Evolutionary conservation across 2,329 filamentous ascomycete genomes (phyloP), one percentile per base, ranked within the genome.

Genomic region (Metarhizium brunneum): DNA sequence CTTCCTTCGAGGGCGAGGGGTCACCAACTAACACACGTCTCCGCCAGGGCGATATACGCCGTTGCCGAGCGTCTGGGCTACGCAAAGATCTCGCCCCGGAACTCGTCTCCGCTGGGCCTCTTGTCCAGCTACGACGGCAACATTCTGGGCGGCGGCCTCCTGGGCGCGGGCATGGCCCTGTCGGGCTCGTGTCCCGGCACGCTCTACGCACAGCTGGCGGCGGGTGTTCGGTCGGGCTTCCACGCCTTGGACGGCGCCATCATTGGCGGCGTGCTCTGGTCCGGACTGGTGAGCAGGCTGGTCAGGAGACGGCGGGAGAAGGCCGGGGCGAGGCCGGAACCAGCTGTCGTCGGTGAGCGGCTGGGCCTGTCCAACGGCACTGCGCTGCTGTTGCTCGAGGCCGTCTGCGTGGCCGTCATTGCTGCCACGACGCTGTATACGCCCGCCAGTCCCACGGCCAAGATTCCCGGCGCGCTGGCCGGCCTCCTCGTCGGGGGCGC

Each of bases 151-250:
- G 85, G 85, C 4, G 63, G 74, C 16, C 68, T 87, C 2, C 76
- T 86, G 30, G 85, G 85, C 40, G 66, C 77, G n/a, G 85, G 85
- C 55, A 86, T 88, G 84, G 76, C 81, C 6, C 69, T 87, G 16
- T 79, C 83, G 0, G 84, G 83, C 8, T 79, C 84, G 0, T 87
- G 85, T 57, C 83, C 85, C 0, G 85, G 85, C 0, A 86, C 83
- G 0, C 75, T 86, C 6, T 76, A 86, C 51, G 77, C 80, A 0
- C 85, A 88, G 67, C 63, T 82, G 11, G 83, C 77, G 2, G 70
- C 76, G 13, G 78, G 80, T 1, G 70, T 84, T 2, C 68, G 64
- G 2, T 76, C 79, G 0, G 82, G 81, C 0, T 65, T 75, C 43
- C 78, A 74, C 54, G 77, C 79, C 0, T 68, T 86, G 2, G 68